Base-by-base conservation (phyloP, 345 rosid genomes). In the Moringa oleifera region DNA sequence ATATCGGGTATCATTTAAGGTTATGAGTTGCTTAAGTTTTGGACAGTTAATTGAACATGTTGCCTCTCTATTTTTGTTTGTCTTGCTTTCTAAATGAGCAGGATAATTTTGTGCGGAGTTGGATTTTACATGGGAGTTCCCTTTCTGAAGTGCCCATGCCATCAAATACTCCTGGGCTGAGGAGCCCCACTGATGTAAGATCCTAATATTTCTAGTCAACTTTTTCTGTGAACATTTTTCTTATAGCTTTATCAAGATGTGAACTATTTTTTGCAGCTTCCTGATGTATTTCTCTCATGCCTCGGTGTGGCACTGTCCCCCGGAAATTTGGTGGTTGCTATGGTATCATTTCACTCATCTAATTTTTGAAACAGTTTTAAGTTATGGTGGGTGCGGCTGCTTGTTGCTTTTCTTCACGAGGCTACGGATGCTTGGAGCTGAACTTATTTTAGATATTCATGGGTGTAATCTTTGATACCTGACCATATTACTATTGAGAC, bases 101-200 rank as follows among this genome's bases (percentile, higher is more conserved):
- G 99, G 95, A 88, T 80, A 90, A 86, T 76, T 77, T 74, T 85
- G 81, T 88, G 20, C 92, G 82, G 17, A 59, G 87, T 77, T 94
- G 99, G 99, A 81, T 74, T 58, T 71, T 85, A 47, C 46, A 24
- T 33, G 86, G 76, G 56, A 72, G 56, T 73, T 68, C 85, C 71
- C 77, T 94, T 51, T 75, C 62, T 64, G 95, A 90, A 80, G 84
- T 77, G 85, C 20, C 61, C 50, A 61, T 94, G 78, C 90, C 95
- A 63, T 74, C 88, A 64, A 77, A 75, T 73, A 74, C 68, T 62
- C 85, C 82, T 57, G 84, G 85, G 58, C 72, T 70, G 68, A 79
- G 74, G 76, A 76, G 84, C 80, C 62, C 77, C 22, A 78, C 73
- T 75, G 88, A 88, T 74, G 99, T 94, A 86, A 65, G 83, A 41